A percentile compares a stretch with the other conserved stretches of the same genome.
Evolutionary conservation across 2,329 filamentous ascomycete genomes (phyloP).

Genomic region (Colletotrichum phormii): DNA sequence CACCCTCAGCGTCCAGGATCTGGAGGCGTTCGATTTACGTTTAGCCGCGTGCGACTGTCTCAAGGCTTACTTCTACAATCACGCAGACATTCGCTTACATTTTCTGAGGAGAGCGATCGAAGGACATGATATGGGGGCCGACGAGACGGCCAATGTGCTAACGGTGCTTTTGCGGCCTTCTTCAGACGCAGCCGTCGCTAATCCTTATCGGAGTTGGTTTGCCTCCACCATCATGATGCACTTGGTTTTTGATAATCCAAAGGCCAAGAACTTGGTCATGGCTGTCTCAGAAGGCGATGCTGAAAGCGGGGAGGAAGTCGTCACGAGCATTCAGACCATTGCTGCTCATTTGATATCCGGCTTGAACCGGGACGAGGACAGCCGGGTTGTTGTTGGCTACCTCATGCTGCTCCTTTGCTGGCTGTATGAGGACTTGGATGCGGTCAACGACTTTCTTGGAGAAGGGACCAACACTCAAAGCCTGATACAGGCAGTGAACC

Average conservation of each 20-base stretch:
- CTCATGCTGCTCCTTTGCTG: slow-evolving; percentile 89
- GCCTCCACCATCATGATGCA: slow-evolving; percentile 89
- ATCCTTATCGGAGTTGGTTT: slow-evolving; percentile 92
- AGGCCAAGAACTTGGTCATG: slow-evolving; percentile 84
- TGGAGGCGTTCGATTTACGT: slow-evolving; percentile 81
- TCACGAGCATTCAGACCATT: slow-evolving; percentile 91
- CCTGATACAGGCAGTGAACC: slow-evolving; percentile 78
- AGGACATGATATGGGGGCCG: slow-evolving; percentile 80
- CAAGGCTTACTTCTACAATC: slow-evolving; percentile 89
- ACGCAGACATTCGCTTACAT: slow-evolving; percentile 83
- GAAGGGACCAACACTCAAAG: slow-evolving; percentile 95
- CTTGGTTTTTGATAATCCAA: slow-evolving; percentile 81
- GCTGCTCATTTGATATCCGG: slow-evolving; percentile 87
- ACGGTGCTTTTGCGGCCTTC: slow-evolving; percentile 81
- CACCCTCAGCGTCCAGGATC: slow-evolving; percentile 74
- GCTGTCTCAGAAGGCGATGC: slow-evolving; percentile 89
- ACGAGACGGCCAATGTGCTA: slow-evolving; percentile 89
- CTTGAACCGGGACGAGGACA: slow-evolving; percentile 80
- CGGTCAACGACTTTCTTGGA: slow-evolving; percentile 90
- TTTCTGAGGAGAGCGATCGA: slow-evolving; percentile 91
- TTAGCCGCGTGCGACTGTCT: slow-evolving; percentile 90
- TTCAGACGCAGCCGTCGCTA: slow-evolving; percentile 70
- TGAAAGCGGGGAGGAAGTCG: slow-evolving; percentile 89
- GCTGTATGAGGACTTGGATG: slow-evolving; percentile 92
- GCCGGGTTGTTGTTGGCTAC: slow-evolving; percentile 84